Conservation (phyloP, 495 filamentous ascomycete genomes). For the Talaromyces borbonicus region DNA sequence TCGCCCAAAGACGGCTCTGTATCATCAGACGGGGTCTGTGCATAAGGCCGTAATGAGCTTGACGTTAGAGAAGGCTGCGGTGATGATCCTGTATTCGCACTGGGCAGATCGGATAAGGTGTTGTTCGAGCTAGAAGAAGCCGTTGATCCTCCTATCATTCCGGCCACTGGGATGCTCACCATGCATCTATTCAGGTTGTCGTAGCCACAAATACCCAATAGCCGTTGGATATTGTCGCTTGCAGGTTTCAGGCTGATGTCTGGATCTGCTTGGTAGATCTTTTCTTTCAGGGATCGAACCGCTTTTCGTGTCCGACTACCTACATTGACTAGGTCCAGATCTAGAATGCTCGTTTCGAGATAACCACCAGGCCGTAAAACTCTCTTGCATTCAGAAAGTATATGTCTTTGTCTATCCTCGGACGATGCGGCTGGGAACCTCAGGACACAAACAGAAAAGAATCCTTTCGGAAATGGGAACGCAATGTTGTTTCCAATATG, state of each 20-base stretch:
- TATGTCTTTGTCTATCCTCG: constrained; percentile 64
- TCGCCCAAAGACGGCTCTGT: constrained; percentile 55
- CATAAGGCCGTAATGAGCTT: constrained; percentile 13
- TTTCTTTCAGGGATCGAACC: constrained; percentile 67
- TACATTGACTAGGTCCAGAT: constrained; percentile 84
- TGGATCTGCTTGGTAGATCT: constrained; percentile 52
- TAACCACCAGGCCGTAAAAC: constrained; percentile 86
- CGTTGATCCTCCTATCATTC: constrained; percentile 42
- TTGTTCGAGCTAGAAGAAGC: constrained; percentile 26
- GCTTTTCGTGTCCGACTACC: constrained; percentile 64
- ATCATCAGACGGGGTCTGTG: constrained; percentile 31
- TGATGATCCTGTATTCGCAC: constrained; percentile 21
- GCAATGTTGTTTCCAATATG: constrained; percentile 54
- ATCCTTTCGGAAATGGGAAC: constrained; percentile 81
- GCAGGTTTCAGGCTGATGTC: constrained; percentile 61
- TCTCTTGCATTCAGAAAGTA: constrained; percentile 79
- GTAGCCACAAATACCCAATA: constrained; percentile 72
- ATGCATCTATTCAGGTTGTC: constrained; percentile 77
- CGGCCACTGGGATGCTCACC: constrained; percentile 81
- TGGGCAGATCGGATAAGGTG: constrained; percentile 16
- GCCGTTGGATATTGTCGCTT: constrained; percentile 66
- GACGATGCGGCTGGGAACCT: constrained; percentile 75
- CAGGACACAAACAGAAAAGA: constrained; percentile 76
- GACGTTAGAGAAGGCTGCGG: constrained; percentile 19
- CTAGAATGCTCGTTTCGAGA: constrained; percentile 75